These are phyloP conservation scores for Fusarium sp. DNA, from an alignment of 2,329 filamentous ascomycete genomes.

Conservation along the genomic window DNA sequence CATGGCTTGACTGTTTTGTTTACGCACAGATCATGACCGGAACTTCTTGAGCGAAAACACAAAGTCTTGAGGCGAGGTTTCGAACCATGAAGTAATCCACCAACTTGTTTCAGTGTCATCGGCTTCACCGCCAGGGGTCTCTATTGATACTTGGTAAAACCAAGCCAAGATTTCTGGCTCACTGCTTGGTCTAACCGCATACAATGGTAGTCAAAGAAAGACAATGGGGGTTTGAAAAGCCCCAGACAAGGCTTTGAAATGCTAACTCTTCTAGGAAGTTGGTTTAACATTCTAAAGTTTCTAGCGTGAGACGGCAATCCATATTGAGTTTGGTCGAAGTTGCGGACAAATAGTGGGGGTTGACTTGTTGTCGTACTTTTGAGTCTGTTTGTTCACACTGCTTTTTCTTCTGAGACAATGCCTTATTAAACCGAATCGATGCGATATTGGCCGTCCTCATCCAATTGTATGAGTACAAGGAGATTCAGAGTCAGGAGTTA, in stretches of 20 bases:
- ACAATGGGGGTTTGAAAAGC: neutral
- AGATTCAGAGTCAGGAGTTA: no score
- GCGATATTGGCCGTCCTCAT: neutral
- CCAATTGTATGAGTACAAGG: neutral
- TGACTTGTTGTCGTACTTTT: neutral
- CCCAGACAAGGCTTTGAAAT: neutral
- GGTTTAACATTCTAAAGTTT: conserved; percentile 35
- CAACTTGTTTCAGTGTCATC: conserved; percentile 5
- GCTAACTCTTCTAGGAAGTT: conserved; percentile 33
- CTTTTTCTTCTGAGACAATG: neutral
- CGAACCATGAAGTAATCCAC: neutral
- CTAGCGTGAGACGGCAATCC: conserved; percentile 41
- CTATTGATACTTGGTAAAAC: neutral
- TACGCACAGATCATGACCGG: neutral
- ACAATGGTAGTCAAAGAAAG: neutral
- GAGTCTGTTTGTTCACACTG: neutral
- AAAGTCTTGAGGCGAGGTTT: conserved; percentile 1
- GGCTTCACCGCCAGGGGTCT: conserved; percentile 16
- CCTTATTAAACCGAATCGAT: neutral
- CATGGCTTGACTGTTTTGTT: neutral
- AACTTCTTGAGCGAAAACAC: neutral
- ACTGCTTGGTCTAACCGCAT: conserved; percentile 2
- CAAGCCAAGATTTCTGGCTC: neutral
- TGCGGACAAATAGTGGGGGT: conserved; percentile 30
- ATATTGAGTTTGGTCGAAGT: conserved; percentile 19